These are phyloP conservation scores for Urochloa ruziziensis DNA, from an alignment of 176 grass and related monocot genomes.

Conservation along the genomic window DNA sequence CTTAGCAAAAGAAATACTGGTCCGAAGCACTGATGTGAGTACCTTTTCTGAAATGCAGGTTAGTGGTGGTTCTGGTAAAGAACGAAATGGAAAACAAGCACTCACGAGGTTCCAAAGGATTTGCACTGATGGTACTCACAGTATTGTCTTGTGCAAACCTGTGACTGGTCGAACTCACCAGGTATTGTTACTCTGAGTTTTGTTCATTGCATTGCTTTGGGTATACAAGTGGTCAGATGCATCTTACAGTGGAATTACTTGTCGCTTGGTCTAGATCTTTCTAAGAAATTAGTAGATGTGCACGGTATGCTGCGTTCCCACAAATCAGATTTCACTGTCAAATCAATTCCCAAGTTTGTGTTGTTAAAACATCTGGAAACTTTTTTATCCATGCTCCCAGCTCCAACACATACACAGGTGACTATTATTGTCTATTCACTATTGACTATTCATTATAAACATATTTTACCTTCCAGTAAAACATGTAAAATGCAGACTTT, in stretches of 20 bases:
- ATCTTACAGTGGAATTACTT: no score
- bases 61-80: slow-evolving; percentile 42
- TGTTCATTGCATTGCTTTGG: not conserved
- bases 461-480: not conserved
- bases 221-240: not conserved
- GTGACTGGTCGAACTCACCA: slow-evolving; percentile 96
- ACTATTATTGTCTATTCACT: not conserved
- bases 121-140: slow-evolving; percentile 60
- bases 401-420: not conserved
- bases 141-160: slow-evolving; percentile 91
- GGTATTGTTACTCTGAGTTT: slow-evolving; percentile 43
- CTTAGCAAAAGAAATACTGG: slow-evolving; percentile 5
- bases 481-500: not conserved
- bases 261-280: not conserved
- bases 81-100: slow-evolving; percentile 67
- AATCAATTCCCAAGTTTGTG: not conserved
- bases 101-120: slow-evolving; percentile 88
- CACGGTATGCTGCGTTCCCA: not conserved
- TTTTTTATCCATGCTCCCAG: not conserved
- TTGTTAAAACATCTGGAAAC: not conserved
- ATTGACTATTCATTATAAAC: not conserved
- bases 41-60: slow-evolving; percentile 41
- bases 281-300: not conserved
- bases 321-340: not conserved
- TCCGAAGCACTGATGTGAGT: not conserved